Evolutionary conservation across 2,329 filamentous ascomycete genomes (phyloP).

Genomic region (Colletotrichum liaoningense): DNA sequence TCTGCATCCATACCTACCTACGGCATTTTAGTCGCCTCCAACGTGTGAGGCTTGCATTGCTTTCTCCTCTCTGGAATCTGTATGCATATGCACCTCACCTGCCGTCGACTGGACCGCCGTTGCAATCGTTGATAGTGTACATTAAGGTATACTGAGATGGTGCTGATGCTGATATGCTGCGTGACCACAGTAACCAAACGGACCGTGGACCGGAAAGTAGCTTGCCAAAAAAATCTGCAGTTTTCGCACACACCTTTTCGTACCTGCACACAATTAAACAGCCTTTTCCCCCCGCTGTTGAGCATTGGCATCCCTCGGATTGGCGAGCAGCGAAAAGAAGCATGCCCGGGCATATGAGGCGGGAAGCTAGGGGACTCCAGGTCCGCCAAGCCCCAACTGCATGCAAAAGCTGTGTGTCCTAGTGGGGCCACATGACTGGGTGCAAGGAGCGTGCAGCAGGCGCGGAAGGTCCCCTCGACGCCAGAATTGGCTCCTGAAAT

Average conservation of each 20-base stretch:
- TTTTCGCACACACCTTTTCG: neutral
- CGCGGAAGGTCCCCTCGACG: neutral
- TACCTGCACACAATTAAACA: neutral
- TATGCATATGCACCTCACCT: neutral
- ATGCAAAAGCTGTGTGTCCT: constrained; percentile 24
- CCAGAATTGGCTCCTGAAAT: constrained; percentile 25
- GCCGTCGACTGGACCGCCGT: neutral
- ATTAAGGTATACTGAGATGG: neutral
- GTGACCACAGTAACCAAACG: neutral
- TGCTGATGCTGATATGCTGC: neutral
- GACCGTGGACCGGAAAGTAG: neutral
- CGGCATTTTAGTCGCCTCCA: neutral
- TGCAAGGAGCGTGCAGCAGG: neutral
- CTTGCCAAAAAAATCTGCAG: neutral
- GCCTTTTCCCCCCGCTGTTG: neutral
- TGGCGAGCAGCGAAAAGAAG: neutral
- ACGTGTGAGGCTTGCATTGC: constrained; percentile 1
- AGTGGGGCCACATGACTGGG: constrained; percentile 36
- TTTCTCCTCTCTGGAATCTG: neutral
- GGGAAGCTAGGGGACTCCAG: constrained; percentile 13
- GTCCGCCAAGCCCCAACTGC: constrained; percentile 16
- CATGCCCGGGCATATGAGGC: neutral
- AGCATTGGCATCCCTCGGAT: neutral
- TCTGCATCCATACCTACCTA: neutral
- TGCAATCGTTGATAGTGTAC: neutral